Evolutionary conservation across 306 rosid species (phyloP).

Genomic region (Gillenia trifoliata): DNA sequence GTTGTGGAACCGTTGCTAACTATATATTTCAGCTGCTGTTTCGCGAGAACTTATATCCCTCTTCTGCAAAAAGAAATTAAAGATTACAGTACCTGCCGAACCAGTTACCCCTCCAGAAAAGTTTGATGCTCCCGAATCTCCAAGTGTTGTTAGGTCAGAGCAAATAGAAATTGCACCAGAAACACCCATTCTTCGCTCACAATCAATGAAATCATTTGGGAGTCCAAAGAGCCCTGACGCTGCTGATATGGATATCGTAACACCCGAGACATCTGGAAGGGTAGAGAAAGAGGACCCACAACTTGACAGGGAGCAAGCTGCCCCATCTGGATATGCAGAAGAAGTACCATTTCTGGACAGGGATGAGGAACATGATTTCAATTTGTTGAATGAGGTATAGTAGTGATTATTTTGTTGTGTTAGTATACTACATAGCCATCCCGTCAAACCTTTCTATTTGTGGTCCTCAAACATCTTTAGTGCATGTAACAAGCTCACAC

Average conservation of each 20-base stretch:
- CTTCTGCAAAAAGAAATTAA: constrained; percentile 33
- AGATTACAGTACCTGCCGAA: not conserved
- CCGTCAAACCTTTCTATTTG: not conserved
- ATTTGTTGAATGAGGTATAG: constrained; percentile 46
- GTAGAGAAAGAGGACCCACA: constrained; percentile 9
- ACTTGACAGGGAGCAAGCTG: constrained; percentile 4
- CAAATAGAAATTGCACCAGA: constrained; percentile 45
- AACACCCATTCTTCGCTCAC: constrained; percentile 44
- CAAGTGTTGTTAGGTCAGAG: constrained; percentile 22
- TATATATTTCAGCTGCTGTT: constrained; percentile 36
- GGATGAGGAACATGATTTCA: constrained; percentile 33
- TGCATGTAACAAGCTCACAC: not conserved
- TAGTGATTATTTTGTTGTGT: constrained; percentile 5
- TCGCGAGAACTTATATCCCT: constrained; percentile 39
- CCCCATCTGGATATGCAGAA: constrained; percentile 19
- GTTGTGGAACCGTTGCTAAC: constrained; percentile 24
- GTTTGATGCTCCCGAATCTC: constrained; percentile 24
- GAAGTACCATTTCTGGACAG: constrained; percentile 7
- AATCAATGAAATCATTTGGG: constrained; percentile 26
- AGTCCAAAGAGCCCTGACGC: constrained; percentile 33
- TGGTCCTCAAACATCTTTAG: not conserved
- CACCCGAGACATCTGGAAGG: constrained; percentile 28
- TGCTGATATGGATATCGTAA: constrained; percentile 18
- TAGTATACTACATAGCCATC: not conserved
- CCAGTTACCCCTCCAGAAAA: constrained; percentile 1